These are phyloP conservation scores for Pascua sp. DNA, from an alignment of 1,284 basidiomycete species.

Conservation along the genomic window DNA sequence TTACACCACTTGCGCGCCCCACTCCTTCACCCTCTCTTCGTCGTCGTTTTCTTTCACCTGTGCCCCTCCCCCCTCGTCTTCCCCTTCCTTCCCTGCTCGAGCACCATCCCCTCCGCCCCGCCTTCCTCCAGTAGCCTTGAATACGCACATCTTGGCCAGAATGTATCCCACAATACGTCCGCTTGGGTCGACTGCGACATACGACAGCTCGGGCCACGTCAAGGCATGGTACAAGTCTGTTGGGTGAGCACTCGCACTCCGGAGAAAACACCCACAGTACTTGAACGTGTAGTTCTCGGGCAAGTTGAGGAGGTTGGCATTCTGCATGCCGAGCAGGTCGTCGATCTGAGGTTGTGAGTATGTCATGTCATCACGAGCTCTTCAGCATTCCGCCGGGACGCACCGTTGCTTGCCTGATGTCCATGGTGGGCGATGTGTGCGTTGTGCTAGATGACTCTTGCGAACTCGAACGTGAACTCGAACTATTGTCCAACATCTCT, in stretches of 20 bases:
- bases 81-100: too few relatives aligned
- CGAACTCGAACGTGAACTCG: too few relatives aligned
- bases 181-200: constrained; percentile 84
- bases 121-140: too few relatives aligned
- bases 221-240: constrained; percentile 82
- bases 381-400: constrained; percentile 5
- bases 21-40: too few relatives aligned
- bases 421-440: constrained; percentile 38
- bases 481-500: too few relatives aligned
- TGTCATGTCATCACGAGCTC: not conserved
- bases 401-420: constrained; percentile 54
- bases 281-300: constrained; percentile 83
- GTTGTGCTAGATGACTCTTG: too few relatives aligned
- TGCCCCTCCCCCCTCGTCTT: too few relatives aligned
- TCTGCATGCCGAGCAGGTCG: constrained; percentile 84
- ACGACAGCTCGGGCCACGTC: constrained; percentile 91
- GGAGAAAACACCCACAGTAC: constrained; percentile 63
- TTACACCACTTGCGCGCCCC: too few relatives aligned
- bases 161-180: constrained; percentile 93
- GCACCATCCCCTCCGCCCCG: too few relatives aligned
- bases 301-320: constrained; percentile 80
- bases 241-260: not conserved
- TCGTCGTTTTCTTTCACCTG: too few relatives aligned
- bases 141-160: constrained; percentile 78
- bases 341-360: constrained; percentile 41